Percentiles rank a stretch among this genome's conserved stretches.
phyloP scores from a whole-genome alignment of 129 eudicot genomes.

The Ambrosia artemisiifolia region DNA sequence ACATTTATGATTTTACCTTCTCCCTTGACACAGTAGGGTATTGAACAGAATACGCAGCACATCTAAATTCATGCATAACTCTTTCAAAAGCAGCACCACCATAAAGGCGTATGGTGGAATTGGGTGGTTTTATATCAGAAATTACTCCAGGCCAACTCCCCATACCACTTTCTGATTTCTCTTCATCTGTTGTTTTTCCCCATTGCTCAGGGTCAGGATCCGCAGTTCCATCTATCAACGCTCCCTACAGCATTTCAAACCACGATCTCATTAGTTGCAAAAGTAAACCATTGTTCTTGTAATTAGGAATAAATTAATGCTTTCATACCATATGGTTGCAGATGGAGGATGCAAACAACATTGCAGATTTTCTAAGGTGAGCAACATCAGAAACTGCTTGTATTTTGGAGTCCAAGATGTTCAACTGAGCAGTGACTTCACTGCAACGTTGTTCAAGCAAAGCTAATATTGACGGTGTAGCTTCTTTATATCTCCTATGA shows the following conservation, averaged over 20 bases:
- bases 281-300: neutral
- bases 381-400: constrained; percentile 82
- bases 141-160: constrained; percentile 91
- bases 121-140: constrained; percentile 72
- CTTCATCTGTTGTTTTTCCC: constrained; percentile 93
- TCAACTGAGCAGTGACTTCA: constrained; percentile 72
- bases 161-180: constrained; percentile 76
- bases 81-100: constrained; percentile 99
- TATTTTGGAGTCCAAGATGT: constrained; percentile 63
- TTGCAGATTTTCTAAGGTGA: constrained; percentile 80
- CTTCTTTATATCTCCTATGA: constrained; percentile 86
- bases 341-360: constrained; percentile 72
- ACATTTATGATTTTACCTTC: constrained; percentile 42
- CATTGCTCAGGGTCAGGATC: constrained; percentile 96
- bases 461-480: constrained; percentile 85
- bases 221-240: constrained; percentile 84
- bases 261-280: neutral
- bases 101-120: constrained; percentile 74
- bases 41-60: constrained; percentile 89
- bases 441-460: constrained; percentile 90
- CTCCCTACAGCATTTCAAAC: constrained; percentile 46
- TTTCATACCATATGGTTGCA: constrained; percentile 70
- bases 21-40: constrained; percentile 96
- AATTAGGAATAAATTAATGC: neutral
- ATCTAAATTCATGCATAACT: constrained; percentile 91